These are phyloP conservation scores for Nitzschia sp. DNA, from an alignment of 108 stramenopile species.

Conservation along the genomic window DNA sequence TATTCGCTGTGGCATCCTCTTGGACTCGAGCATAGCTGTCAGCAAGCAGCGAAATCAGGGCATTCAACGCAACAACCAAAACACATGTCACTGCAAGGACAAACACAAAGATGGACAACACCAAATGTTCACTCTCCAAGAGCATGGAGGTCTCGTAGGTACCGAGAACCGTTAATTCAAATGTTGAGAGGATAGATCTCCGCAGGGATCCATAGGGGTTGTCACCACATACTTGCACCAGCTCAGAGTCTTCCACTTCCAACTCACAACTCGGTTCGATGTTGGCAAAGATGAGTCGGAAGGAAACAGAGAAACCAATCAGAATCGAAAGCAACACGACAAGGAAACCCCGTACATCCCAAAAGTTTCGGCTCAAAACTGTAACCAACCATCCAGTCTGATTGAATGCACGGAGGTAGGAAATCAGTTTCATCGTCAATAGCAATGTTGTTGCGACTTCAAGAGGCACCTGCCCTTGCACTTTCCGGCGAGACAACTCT, in stretches of 20 bases:
- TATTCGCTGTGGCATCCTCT: constrained; percentile 36
- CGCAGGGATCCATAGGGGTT: constrained; percentile 30
- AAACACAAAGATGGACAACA: constrained; percentile 25
- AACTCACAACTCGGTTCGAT: constrained; percentile 13
- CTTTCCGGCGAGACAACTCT: not conserved
- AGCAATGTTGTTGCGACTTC: constrained; percentile 32
- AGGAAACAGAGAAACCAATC: constrained; percentile 37
- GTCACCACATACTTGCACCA: constrained; percentile 15
- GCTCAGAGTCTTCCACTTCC: constrained; percentile 10
- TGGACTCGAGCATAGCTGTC: constrained; percentile 46
- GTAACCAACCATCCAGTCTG: constrained; percentile 41
- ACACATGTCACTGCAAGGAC: constrained; percentile 35
- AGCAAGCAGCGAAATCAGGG: constrained; percentile 38
- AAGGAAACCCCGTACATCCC: constrained; percentile 40
- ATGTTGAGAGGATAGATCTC: constrained; percentile 34
- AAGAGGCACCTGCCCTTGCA: constrained; percentile 15
- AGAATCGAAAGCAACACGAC: constrained; percentile 35
- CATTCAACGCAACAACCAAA: constrained; percentile 39
- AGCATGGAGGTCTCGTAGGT: constrained; percentile 33
- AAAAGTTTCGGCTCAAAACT: constrained; percentile 27
- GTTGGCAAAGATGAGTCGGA: constrained; percentile 34
- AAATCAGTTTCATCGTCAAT: constrained; percentile 32
- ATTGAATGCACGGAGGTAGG: constrained; percentile 35
- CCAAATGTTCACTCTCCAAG: constrained; percentile 5
- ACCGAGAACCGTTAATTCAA: constrained; percentile 37